These are phyloP conservation scores for Datisca glomerata DNA, from an alignment of 306 rosid genomes.

Conservation along the genomic window DNA sequence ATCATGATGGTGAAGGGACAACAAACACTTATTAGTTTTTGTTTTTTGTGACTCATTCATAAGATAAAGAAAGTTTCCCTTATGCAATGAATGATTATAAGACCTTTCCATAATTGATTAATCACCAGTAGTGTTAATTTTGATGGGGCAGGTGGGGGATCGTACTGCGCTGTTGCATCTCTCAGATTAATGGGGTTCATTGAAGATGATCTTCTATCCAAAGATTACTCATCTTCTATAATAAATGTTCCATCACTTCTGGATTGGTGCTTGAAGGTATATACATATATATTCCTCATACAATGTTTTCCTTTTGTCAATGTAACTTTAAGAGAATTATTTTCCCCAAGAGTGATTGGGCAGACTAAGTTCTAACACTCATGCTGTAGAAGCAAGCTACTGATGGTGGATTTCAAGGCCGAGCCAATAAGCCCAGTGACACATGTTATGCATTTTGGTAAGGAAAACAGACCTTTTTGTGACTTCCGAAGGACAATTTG, in stretches of 20 bases:
- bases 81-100: too few relatives aligned
- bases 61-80: too few relatives aligned
- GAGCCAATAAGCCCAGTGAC: constrained; percentile 78
- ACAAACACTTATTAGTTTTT: too few relatives aligned
- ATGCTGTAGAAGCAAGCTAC: constrained; percentile 56
- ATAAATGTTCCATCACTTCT: constrained; percentile 59
- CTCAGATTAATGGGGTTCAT: constrained; percentile 79
- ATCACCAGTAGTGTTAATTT: constrained; percentile 19
- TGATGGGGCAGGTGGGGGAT: constrained; percentile 88
- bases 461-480: constrained; percentile 14
- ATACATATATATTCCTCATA: not conserved
- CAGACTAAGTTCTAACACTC: constrained; percentile 11
- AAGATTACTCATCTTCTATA: constrained; percentile 26
- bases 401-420: constrained; percentile 94
- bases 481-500: constrained; percentile 4
- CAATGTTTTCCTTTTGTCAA: not conserved
- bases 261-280: constrained; percentile 86
- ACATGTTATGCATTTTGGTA: constrained; percentile 96
- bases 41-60: too few relatives aligned
- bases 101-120: too few relatives aligned
- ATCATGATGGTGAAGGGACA: too few relatives aligned
- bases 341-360: not conserved
- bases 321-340: not conserved
- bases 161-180: constrained; percentile 83
- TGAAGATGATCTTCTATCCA: constrained; percentile 57